A percentile compares a stretch with the other conserved stretches of the same genome.
Evolutionary conservation across 257 asterid species (phyloP).

Genomic region (Prunella vulgaris): DNA sequence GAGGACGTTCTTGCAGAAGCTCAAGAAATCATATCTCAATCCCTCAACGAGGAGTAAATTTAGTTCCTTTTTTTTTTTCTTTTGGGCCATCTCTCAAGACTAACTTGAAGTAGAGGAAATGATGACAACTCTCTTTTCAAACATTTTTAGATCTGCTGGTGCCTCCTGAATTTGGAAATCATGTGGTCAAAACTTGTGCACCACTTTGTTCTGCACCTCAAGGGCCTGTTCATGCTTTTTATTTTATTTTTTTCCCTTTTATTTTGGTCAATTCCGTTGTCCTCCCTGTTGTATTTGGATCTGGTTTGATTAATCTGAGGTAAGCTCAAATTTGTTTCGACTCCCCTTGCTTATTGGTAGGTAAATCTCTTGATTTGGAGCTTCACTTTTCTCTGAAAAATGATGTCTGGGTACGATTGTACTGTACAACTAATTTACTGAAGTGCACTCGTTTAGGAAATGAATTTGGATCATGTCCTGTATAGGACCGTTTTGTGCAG

Average conservation of each 20-base stretch:
- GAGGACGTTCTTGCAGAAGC: constrained; percentile 75
- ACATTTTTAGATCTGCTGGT: constrained; percentile 4
- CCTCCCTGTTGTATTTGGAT: background rate
- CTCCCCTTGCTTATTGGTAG: background rate
- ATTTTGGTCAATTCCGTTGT: background rate
- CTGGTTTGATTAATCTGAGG: background rate
- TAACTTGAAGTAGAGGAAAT: constrained; percentile 13
- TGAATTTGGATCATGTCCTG: too few relatives aligned
- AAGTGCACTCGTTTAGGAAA: too few relatives aligned
- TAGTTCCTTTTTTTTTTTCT: constrained; percentile 19
- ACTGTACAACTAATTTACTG: too few relatives aligned
- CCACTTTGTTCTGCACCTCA: background rate
- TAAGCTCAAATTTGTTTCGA: background rate
- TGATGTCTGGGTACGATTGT: too few relatives aligned
- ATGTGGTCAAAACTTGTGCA: background rate
- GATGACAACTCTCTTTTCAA: background rate
- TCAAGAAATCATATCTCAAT: constrained; percentile 49
- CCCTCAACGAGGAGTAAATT: constrained; percentile 26
- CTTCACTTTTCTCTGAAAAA: too few relatives aligned
- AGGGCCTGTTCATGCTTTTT: background rate
- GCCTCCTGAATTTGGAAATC: constrained; percentile 5
- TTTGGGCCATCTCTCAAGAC: constrained; percentile 23
- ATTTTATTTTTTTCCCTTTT: background rate
- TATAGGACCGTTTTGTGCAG: too few relatives aligned
- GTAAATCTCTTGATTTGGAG: background rate